Base-by-base conservation (phyloP, 1,139 yeast genomes). In the Barnettozyma hawaiiensis region DNA sequence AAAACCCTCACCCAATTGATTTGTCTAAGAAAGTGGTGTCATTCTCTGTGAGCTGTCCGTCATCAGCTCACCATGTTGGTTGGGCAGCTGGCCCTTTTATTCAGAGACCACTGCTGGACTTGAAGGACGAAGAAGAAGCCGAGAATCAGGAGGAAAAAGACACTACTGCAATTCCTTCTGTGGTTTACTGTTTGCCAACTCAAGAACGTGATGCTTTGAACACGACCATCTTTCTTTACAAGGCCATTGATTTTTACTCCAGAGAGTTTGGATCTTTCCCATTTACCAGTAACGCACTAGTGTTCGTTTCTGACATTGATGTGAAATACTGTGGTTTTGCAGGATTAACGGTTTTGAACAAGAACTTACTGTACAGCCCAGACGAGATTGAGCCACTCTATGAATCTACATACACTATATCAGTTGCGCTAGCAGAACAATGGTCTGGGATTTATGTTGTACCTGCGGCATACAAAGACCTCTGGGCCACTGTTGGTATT, bases 401-500 rank as follows among this genome's bases (percentile, higher is more conserved):
- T 52, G 59, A 76, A 0, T 73, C 80, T 2, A 85, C 96, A 0
- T 89, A 85, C 48, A 60, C 68, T 0, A 60, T 92, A 8, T 73
- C 92, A 2, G 75, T 78, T 45, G 78, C 87, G 0, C 64, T 94
- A 29, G 85, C 98, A 0, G 73, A 78, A 7, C 98, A 94, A 60
- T 94, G 97, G 96, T 76, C 95, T 1, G 97, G 97, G 8, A 82
- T 94, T 31, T 87, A 87, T 59, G 86, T 94, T 24, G 82, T 87
- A 1, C 96, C 98, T 0, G 76, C 76, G 47, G 73, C 81, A 1
- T 76, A 82, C 61, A 79, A 85, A 53, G 97, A 92, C 61, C 56
- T 85, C n/a, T 94, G 99, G 98, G 78, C 92, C 48, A 84, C 92
- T 1, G 66, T 85, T 26, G 98, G 97, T 5, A 81, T 94, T 46